Evolutionary conservation across 441 rosid species (phyloP).

Genomic region (Populus tomentosa): DNA sequence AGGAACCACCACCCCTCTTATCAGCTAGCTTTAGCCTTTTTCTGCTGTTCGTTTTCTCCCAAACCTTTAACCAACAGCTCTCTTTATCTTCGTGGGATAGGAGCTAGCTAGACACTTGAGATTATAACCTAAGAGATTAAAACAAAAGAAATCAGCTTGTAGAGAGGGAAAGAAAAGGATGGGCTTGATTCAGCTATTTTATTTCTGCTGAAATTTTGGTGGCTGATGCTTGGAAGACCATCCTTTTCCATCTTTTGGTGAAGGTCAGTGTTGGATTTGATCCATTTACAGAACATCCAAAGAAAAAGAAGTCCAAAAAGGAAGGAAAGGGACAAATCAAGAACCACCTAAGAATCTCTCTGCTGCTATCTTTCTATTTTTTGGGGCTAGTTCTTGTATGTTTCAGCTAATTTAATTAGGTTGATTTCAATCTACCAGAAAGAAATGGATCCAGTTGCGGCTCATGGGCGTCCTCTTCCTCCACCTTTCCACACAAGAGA

Average conservation of each 20-base stretch:
- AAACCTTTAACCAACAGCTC: constrained; percentile 35
- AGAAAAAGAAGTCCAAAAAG: constrained; percentile 7
- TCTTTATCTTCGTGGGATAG: background rate
- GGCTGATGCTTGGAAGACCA: constrained; percentile 15
- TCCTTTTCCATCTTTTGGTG: constrained; percentile 1
- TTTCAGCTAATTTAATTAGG: constrained; percentile 20
- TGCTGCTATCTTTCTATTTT: background rate
- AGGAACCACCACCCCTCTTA: background rate
- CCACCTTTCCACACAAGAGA: constrained; percentile 69
- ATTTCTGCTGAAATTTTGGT: constrained; percentile 28
- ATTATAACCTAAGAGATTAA: background rate
- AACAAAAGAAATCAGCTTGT: too few species aligned
- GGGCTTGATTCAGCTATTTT: constrained; percentile 23
- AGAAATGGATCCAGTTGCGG: constrained; percentile 66
- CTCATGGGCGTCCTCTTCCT: constrained; percentile 68
- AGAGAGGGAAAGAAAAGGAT: constrained; percentile 1
- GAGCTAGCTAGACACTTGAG: background rate
- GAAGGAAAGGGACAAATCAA: background rate
- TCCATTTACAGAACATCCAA: background rate
- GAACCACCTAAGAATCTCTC: constrained; percentile 1
- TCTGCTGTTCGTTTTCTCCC: constrained; percentile 30
- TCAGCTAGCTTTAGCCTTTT: background rate
- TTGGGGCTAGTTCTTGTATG: background rate
- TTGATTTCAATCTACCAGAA: constrained; percentile 2
- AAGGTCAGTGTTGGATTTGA: constrained; percentile 6